A percentile compares a stretch with the other conserved stretches of the same genome.
These are phyloP conservation scores for Articulospora tetracladia DNA, from an alignment of 495 filamentous ascomycete species.

Conservation along the genomic window DNA sequence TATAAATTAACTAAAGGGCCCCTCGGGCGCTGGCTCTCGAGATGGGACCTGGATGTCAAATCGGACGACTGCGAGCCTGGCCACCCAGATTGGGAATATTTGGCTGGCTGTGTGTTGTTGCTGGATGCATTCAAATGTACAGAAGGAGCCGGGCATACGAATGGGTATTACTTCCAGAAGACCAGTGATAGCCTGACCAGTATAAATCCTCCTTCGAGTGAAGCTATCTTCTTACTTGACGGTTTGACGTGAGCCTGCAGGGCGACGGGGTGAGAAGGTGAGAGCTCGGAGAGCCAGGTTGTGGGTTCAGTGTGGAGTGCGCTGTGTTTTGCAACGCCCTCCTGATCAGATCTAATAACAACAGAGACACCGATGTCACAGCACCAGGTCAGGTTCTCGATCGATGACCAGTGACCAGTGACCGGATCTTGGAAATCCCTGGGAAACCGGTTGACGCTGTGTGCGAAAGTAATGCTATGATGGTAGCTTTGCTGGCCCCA, in stretches of 20 bases:
- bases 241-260: slow-evolving; percentile 8
- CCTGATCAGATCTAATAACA: background rate
- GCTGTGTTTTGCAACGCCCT: background rate
- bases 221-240: background rate
- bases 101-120: background rate
- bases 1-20: background rate
- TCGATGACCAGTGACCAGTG: background rate
- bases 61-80: background rate
- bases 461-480: background rate
- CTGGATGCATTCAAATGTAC: background rate
- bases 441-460: background rate
- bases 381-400: background rate
- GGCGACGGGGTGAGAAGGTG: background rate
- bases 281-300: background rate
- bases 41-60: background rate
- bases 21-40: background rate
- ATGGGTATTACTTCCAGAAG: background rate
- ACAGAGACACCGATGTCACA: slow-evolving; percentile 10
- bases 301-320: background rate
- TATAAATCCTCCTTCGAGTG: background rate
- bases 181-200: background rate
- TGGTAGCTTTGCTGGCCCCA: slow-evolving; percentile 13
- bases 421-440: background rate
- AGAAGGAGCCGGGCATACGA: background rate
- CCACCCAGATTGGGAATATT: background rate